Evolutionary conservation across 192 early-diverging fungal species (phyloP), one percentile per base, ranked within the genome.

Genomic region (Cetraspora pellucida): DNA sequence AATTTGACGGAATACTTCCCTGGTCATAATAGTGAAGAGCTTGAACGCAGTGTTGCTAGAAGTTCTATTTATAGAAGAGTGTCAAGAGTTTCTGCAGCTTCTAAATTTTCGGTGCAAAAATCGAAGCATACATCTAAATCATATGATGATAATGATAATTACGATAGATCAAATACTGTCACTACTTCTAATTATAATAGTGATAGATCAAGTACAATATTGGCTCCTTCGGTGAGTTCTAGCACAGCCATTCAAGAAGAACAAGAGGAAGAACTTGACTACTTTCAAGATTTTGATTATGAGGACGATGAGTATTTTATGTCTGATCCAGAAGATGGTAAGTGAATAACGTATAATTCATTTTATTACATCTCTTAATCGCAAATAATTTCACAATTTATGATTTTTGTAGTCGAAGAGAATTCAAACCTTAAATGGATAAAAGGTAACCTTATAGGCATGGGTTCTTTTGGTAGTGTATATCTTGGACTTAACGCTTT

Each of bases 381-480:
- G 7, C 37, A 37, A 37, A 37, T 37, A 37, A 37, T 37, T n/a
- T 37, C 37, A 37, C 37, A 60, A 49, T 74, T 59, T 50, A 77
- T 77, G 23, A 73, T 31, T 2, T 64, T 78, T 11, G 68, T 80
- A 49, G 77, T 77, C 21, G 23, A 77, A 47, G 79, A 78, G 45
- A 82, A 79, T 50, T 77, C 82, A 19, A 79, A 83, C 1, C 74
- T 85, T 0, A 79, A 88, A 59, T 98, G 95, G 94, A 93, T 93
- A 71, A 90, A 92, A 77, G 97, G 97, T 19, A 85, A 88, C 31
- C 86, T 94, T 19, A 99, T 99, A 81, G 97, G 96, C 2, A 88
- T 93, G 77, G 97, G 97, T n/a, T 94, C 95, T 16, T 99, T 98
- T 87, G 97, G 95, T 23, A 92, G 89, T 71, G 98, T 99, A 16